phyloP scores from a whole-genome alignment of 352 stramenopile species.

The Phytophthora tubulina region DNA sequence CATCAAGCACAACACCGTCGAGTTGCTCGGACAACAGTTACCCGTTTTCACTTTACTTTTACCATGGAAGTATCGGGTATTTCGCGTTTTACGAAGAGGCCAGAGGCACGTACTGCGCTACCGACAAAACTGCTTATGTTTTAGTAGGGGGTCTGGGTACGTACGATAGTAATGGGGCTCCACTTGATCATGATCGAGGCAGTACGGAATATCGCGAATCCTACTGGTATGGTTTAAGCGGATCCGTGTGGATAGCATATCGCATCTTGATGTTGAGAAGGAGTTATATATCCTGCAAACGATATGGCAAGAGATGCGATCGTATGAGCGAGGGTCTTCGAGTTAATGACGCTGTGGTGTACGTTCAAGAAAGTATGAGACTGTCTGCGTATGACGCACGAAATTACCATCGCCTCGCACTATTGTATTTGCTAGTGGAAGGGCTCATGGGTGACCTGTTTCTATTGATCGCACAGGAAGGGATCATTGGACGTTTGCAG shows the following conservation, averaged over 20 bases:
- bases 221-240: conserved; percentile 39
- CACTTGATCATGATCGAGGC: conserved; percentile 30
- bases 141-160: conserved; percentile 35
- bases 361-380: conserved; percentile 44
- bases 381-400: conserved; percentile 37
- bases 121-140: conserved; percentile 43
- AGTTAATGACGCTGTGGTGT: conserved; percentile 43
- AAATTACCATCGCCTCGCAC: conserved; percentile 37
- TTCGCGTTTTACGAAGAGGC: conserved; percentile 45
- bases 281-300: conserved; percentile 42
- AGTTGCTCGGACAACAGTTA: conserved; percentile 32
- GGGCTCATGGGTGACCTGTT: conserved; percentile 48
- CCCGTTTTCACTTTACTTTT: conserved; percentile 42
- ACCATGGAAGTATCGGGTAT: conserved; percentile 42
- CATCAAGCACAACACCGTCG: conserved; percentile 17
- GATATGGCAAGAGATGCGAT: conserved; percentile 40
- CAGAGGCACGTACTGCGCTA: conserved; percentile 34
- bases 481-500: conserved; percentile 32
- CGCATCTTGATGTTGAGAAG: conserved; percentile 37
- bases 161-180: conserved; percentile 37
- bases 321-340: conserved; percentile 25
- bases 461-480: conserved; percentile 45
- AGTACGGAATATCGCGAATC: conserved; percentile 33
- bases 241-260: conserved; percentile 35
- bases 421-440: conserved; percentile 48